Evolutionary conservation across 352 stramenopile species (phyloP).

Genomic region (Peronospora destructor): DNA sequence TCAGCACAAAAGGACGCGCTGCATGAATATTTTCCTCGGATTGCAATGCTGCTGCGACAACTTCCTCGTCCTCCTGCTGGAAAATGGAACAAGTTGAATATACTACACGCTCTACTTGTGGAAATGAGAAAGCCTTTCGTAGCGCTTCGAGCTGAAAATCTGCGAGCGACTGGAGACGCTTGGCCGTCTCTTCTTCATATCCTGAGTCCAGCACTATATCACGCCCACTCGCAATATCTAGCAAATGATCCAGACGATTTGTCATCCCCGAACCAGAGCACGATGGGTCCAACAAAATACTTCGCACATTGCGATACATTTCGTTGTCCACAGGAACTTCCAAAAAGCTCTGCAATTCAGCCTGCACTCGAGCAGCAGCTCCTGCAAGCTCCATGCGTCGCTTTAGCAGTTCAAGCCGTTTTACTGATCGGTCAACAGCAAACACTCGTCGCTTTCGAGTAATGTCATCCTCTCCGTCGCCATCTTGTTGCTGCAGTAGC

Average conservation of each 20-base stretch:
- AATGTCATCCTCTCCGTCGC: constrained; percentile 28
- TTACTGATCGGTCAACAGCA: constrained; percentile 89
- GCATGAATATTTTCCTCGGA: constrained; percentile 43
- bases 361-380: constrained; percentile 68
- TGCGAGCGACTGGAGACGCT: constrained; percentile 86
- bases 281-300: constrained; percentile 93
- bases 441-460: constrained; percentile 79
- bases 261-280: constrained; percentile 96
- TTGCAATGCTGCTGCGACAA: constrained; percentile 85
- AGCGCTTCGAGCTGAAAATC: constrained; percentile 93
- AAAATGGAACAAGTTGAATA: constrained; percentile 98
- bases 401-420: constrained; percentile 86
- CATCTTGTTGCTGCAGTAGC: constrained; percentile 71
- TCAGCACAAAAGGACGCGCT: constrained; percentile 56
- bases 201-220: constrained; percentile 44
- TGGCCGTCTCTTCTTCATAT: constrained; percentile 47
- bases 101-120: constrained; percentile 88
- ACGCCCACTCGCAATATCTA: constrained; percentile 76
- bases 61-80: constrained; percentile 93
- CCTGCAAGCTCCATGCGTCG: constrained; percentile 80
- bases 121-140: constrained; percentile 92
- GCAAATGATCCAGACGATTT: constrained; percentile 87
- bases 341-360: constrained; percentile 90
- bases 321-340: constrained; percentile 65
- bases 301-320: constrained; percentile 84